Percentiles rank a stretch among this genome's conserved stretches.
Evolutionary conservation across 2,329 filamentous ascomycete species (phyloP).

Genomic region (Aspergillus glaucus): DNA sequence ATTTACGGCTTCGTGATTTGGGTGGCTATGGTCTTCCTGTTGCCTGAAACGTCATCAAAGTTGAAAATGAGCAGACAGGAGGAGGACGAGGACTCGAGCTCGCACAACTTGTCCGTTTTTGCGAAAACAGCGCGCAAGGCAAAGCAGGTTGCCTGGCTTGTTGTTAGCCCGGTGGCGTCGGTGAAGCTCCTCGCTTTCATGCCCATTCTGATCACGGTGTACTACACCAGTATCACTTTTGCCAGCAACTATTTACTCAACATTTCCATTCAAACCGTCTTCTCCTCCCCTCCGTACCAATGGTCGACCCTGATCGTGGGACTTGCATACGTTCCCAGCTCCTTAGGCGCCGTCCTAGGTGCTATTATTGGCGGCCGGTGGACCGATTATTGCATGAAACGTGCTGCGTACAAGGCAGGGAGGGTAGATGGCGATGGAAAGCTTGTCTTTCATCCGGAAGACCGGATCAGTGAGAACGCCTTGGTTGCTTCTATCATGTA

Average conservation of each 20-base stretch:
- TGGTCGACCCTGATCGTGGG: constrained; percentile 33
- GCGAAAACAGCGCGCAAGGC: background rate
- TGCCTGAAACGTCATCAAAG: constrained; percentile 33
- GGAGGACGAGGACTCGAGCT: constrained; percentile 4
- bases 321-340: constrained; percentile 33
- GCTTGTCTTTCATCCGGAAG: constrained; percentile 31
- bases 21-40: constrained; percentile 26
- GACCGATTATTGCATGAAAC: constrained; percentile 36
- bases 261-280: constrained; percentile 33
- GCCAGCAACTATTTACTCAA: constrained; percentile 33
- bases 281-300: constrained; percentile 29
- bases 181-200: constrained; percentile 32
- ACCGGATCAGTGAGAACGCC: constrained; percentile 35
- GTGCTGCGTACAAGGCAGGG: constrained; percentile 28
- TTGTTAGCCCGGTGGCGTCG: constrained; percentile 31
- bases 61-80: constrained; percentile 16
- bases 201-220: constrained; percentile 30
- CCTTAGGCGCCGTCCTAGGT: constrained; percentile 31
- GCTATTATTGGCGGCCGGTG: constrained; percentile 32
- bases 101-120: constrained; percentile 11
- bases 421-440: constrained; percentile 28
- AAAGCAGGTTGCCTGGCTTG: background rate
- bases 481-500: constrained; percentile 30
- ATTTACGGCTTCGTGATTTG: constrained; percentile 30
- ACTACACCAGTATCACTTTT: constrained; percentile 34